Conservation (phyloP, 1,284 basidiomycete genomes). For the Apiotrichum brassicae region DNA sequence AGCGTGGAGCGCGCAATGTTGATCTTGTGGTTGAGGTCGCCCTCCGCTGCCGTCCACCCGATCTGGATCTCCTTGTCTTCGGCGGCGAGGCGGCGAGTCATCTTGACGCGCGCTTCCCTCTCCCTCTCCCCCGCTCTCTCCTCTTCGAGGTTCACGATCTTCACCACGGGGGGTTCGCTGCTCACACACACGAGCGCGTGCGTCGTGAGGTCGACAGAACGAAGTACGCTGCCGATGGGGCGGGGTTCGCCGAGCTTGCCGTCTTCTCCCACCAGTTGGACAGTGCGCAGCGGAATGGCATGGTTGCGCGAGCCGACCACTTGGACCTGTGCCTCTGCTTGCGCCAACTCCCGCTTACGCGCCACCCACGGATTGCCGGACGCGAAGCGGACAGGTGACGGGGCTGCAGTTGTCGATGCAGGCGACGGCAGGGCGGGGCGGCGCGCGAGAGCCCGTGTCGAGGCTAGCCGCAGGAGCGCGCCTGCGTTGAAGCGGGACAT, state of each 20-base stretch:
- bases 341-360: neutral
- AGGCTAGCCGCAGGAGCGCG: too few species aligned
- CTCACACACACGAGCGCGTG: constrained; percentile 28
- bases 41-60: constrained; percentile 34
- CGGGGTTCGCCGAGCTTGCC: constrained; percentile 20
- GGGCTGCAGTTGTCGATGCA: too few species aligned
- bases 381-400: too few species aligned
- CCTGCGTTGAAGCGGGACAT: too few species aligned
- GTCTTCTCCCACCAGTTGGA: constrained; percentile 32
- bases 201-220: constrained; percentile 11
- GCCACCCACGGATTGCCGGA: too few species aligned
- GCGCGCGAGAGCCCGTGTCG: too few species aligned
- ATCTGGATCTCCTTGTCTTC: constrained; percentile 44
- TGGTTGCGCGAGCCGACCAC: constrained; percentile 1
- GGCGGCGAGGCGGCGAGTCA: constrained; percentile 25
- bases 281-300: constrained; percentile 31
- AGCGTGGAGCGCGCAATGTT: constrained; percentile 23
- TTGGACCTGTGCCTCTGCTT: neutral
- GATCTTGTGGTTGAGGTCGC: constrained; percentile 40
- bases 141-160: constrained; percentile 26
- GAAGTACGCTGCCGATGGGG: constrained; percentile 18
- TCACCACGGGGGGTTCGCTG: constrained; percentile 32
- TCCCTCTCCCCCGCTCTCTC: constrained; percentile 23
- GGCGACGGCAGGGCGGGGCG: too few species aligned
- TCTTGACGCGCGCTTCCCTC: constrained; percentile 20